phyloP scores from a whole-genome alignment of 192 early-diverging fungal species.

The Podila verticillata region DNA sequence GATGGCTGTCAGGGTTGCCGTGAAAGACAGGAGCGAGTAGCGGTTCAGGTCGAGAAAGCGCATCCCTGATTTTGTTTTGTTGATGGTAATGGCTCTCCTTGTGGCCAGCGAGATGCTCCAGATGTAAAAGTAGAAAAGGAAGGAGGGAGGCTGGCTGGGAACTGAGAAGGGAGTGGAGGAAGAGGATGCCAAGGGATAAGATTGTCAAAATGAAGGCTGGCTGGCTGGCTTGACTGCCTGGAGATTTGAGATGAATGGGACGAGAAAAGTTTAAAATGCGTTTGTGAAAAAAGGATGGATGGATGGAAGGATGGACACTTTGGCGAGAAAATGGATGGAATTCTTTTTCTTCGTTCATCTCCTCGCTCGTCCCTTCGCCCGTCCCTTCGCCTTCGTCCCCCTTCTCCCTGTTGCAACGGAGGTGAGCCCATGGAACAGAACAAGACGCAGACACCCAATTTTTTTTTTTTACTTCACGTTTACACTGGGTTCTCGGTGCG shows the following conservation, averaged over 20 bases:
- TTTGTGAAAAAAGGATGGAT: neutral
- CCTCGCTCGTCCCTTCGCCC: neutral
- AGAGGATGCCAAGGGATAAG: neutral
- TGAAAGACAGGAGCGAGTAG: conserved; percentile 41
- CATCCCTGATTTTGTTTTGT: conserved; percentile 14
- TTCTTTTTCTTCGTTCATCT: neutral
- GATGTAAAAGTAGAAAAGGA: conserved; percentile 3
- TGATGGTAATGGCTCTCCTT: neutral
- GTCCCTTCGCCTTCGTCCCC: neutral
- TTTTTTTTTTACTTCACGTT: too few relatives aligned
- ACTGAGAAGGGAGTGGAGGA: neutral
- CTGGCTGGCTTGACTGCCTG: too few relatives aligned
- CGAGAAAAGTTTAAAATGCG: neutral
- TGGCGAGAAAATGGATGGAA: neutral
- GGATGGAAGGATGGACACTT: neutral
- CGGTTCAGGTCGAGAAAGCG: conserved; percentile 52
- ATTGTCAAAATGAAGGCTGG: too few relatives aligned
- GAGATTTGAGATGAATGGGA: neutral
- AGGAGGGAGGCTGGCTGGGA: neutral
- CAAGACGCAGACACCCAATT: too few relatives aligned
- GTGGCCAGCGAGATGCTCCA: neutral
- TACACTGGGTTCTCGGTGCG: conserved; percentile 33
- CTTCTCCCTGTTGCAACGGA: neutral
- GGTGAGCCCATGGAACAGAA: too few relatives aligned
- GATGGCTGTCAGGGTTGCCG: conserved; percentile 37